phyloP scores from a whole-genome alignment of 495 filamentous ascomycete species.

The Opeltia flavorubescens region DNA sequence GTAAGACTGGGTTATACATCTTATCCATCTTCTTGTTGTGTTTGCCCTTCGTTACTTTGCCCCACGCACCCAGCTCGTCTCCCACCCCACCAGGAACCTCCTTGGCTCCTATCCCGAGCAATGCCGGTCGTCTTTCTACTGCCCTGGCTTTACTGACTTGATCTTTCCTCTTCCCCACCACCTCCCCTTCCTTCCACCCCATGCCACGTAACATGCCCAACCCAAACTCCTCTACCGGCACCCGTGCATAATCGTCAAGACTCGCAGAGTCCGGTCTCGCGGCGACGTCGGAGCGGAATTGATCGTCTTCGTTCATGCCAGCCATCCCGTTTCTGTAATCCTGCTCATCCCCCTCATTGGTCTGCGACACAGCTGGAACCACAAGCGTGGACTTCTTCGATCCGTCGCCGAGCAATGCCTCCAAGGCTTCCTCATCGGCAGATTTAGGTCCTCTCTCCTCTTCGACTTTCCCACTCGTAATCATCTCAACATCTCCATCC shows the following conservation, averaged over 20 bases:
- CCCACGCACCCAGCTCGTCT: constrained; percentile 64
- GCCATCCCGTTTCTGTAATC: constrained; percentile 17
- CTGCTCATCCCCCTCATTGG: constrained; percentile 18
- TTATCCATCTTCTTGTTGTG: constrained; percentile 36
- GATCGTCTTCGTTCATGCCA: constrained; percentile 44
- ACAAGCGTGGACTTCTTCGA: constrained; percentile 42
- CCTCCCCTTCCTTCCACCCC: constrained; percentile 85
- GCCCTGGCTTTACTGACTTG: constrained; percentile 27
- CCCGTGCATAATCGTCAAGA: constrained; percentile 69
- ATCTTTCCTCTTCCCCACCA: constrained; percentile 41
- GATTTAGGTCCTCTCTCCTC: constrained; percentile 2
- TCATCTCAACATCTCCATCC: constrained; percentile 16
- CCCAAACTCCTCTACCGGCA: constrained; percentile 91
- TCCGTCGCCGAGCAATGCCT: constrained; percentile 55
- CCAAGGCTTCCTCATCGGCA: constrained; percentile 62
- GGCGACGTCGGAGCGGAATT: constrained; percentile 51
- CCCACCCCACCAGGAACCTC: constrained; percentile 48
- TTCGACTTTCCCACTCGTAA: constrained; percentile 21
- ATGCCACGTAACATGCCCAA: constrained; percentile 76
- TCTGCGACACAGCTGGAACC: constrained; percentile 31
- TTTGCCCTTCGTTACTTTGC: constrained; percentile 48
- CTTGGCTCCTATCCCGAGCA: constrained; percentile 77
- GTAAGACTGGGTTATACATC: constrained; percentile 51
- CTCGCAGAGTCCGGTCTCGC: constrained; percentile 62
- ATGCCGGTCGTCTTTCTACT: constrained; percentile 54